Conservation (phyloP, 1,284 basidiomycete species). For the Golubevia pallescens region DNA sequence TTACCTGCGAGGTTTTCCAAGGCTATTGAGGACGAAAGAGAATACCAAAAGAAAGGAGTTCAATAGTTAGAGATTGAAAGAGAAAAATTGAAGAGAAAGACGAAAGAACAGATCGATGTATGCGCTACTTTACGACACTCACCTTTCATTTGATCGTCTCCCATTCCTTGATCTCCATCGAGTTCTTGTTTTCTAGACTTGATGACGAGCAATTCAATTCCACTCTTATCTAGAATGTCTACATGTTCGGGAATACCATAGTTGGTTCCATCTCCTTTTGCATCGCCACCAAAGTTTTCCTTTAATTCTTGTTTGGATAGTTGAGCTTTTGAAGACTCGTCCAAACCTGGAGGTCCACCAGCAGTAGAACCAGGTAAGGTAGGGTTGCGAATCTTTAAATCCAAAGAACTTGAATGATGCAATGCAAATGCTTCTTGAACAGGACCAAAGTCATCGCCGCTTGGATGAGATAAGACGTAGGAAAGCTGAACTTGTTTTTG, state of each 20-base stretch:
- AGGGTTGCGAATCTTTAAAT: slow-evolving; percentile 38
- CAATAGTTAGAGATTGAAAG: no score
- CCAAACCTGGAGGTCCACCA: slow-evolving; percentile 26
- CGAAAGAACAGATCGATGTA: no score
- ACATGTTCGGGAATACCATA: slow-evolving; percentile 36
- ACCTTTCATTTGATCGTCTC: slow-evolving; percentile 30
- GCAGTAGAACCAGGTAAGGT: slow-evolving; percentile 31
- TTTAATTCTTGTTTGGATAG: slow-evolving; percentile 33
- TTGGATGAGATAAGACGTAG: slow-evolving; percentile 37
- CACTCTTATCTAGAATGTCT: slow-evolving; percentile 28
- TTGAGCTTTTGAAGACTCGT: slow-evolving; percentile 21
- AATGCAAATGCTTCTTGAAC: slow-evolving; percentile 41
- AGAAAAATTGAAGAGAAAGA: neutral
- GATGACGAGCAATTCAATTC: slow-evolving; percentile 38
- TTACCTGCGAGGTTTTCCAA: neutral
- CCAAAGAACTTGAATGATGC: slow-evolving; percentile 24
- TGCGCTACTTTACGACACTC: slow-evolving; percentile 4
- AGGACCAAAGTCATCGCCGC: slow-evolving; percentile 26
- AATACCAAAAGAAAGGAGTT: no score
- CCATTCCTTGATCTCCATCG: slow-evolving; percentile 26
- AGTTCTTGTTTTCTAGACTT: slow-evolving; percentile 26
- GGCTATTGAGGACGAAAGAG: neutral
- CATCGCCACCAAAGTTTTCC: slow-evolving; percentile 37
- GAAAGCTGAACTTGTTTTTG: slow-evolving; percentile 30
- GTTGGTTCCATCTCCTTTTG: slow-evolving; percentile 26